Conservation (phyloP, 2,329 filamentous ascomycete genomes). For the Talaromyces piceae region DNA sequence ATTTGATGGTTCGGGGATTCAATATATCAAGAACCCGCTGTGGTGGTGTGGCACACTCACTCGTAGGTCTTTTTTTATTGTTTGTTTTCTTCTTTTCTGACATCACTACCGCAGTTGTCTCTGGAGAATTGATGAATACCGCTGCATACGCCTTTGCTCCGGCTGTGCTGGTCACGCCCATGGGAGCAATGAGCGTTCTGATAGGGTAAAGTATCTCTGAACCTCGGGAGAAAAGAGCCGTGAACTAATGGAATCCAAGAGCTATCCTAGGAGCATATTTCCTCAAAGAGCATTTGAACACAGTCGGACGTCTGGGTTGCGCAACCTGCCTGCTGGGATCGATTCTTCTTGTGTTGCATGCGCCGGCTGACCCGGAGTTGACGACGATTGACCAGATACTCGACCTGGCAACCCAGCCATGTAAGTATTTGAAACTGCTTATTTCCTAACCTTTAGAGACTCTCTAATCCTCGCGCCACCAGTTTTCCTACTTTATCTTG, state of each 20-base stretch:
- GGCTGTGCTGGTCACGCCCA: conserved; percentile 8
- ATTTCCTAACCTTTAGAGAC: not conserved
- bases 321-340: conserved; percentile 9
- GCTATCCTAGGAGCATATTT: conserved; percentile 10
- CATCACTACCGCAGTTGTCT: conserved; percentile 1
- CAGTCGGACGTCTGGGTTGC: conserved; percentile 8
- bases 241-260: not conserved
- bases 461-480: not conserved
- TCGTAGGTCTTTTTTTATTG: not conserved
- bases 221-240: not conserved
- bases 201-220: conserved; percentile 4
- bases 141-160: conserved; percentile 10
- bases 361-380: conserved; percentile 7
- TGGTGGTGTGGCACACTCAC: conserved; percentile 11
- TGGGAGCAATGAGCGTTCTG: conserved; percentile 10
- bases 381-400: conserved; percentile 6
- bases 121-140: conserved; percentile 11
- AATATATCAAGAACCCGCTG: conserved; percentile 8
- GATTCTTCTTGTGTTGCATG: conserved; percentile 8
- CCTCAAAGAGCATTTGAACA: conserved; percentile 8
- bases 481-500: conserved; percentile 9
- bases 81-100: not conserved
- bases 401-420: conserved; percentile 5
- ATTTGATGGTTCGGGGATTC: conserved; percentile 7
- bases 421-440: not conserved